Evolutionary conservation across 2,329 filamentous ascomycete genomes (phyloP), one percentile per base, ranked within the genome.

Genomic region (Xylariales sp.): DNA sequence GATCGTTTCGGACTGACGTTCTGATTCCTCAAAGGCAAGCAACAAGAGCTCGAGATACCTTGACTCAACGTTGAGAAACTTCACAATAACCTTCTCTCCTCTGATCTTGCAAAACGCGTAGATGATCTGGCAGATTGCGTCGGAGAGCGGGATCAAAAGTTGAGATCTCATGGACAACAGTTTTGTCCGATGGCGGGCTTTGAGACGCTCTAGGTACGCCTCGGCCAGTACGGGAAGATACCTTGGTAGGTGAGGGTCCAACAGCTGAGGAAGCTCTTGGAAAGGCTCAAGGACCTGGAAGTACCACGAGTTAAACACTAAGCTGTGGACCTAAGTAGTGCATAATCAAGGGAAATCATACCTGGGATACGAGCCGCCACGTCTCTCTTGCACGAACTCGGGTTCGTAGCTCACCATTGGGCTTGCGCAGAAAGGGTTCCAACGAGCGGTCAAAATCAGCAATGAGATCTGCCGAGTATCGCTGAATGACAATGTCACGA

Each of bases 101-200:
- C 93, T 79, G 35, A 97, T 84, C 63, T 98, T 98, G 72, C 89
- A 96, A 43, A 98, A 84, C 0, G 83, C 84, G 57, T 97, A 97
- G 24, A 98, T 62, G 3, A 97, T 70, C 44, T 76, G 78, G 58
- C 84, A 88, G 39, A 95, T 81, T 5, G 88, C 89, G 43, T 76
- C 72, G 17, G 83, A 75, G 0, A 88, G 63, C 1, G 81, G 73
- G 16, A 69, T 62, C 12, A 79, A 52, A 8, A 76, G 58, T 38
- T 68, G 55, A 40, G 62, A 57, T 40, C 48, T 53, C 56, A 49
- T 43, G 57, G 60, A 51, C 29, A 64, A 36, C n/a, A 40, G 53
- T 46, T 61, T 74, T 53, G 54, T 64, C 42, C 57, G 58, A 48
- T 59, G 65, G 56, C 63, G 59, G 33, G 60, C 63, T 45, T 66